Evolutionary conservation across 306 rosid genomes (phyloP), one percentile per base, ranked within the genome.

Genomic region (Hippophae rhamnoides): DNA sequence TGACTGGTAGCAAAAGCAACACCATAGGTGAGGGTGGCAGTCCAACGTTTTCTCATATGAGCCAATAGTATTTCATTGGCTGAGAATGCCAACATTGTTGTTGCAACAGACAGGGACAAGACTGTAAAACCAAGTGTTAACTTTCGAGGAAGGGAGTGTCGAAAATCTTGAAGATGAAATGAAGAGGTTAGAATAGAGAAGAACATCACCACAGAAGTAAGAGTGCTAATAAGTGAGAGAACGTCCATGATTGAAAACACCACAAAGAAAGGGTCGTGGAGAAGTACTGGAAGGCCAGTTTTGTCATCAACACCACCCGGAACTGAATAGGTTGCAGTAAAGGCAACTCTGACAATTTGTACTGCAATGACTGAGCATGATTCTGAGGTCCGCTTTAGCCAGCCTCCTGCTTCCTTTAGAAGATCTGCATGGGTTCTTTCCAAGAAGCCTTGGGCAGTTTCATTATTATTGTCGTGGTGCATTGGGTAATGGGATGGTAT

Each of bases 151-250:
- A 73, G 73, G 14, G 73, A 23, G 60, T 41, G 26, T 1, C 53
- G 6, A 10, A 78, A 78, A 45, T 66, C 60, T 44, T 43, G 45
- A 7, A 69, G 51, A 38, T 62, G 52, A 55, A 65, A 69, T 0
- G 70, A 72, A 0, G 79, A 61, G 0, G 68, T 65, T 7, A 59
- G 48, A 54, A 78, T 73, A 3, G 79, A 73, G 27, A 69, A 69
- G 72, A 78, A 73, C 73, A 73, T 62, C 13, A 69, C 73, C 7
- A 78, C 73, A 0, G 73, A 78, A 14, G 73, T 65, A 5, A 78
- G 45, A 9, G 82, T 62, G 45, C 74, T 53, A 0, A 65, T 59
- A 0, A 73, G 67, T 2, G 78, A 72, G 48, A 68, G 25, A 6
- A 65, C 58, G 46, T 78, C 70, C 72, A 66, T 65, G 18, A 62